Evolutionary conservation across 2,329 filamentous ascomycete genomes (phyloP).

Genomic region (Fusarium sp.): DNA sequence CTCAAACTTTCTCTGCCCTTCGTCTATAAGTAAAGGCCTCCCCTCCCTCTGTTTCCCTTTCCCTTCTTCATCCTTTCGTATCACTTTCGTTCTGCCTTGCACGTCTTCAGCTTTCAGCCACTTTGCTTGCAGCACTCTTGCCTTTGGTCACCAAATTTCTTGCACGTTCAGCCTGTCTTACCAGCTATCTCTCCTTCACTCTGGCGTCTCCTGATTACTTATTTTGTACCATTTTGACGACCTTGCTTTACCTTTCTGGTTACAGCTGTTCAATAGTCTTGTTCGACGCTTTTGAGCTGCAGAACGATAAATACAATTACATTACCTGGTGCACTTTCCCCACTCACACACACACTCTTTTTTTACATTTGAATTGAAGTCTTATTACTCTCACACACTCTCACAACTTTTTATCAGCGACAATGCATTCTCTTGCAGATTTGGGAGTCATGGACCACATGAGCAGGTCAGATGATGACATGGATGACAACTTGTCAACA

Average conservation of each 20-base stretch:
- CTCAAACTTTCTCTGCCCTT: neutral
- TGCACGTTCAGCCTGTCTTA: neutral
- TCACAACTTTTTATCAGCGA: rapidly evolving
- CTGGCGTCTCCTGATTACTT: neutral
- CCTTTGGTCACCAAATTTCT: neutral
- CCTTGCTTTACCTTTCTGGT: neutral
- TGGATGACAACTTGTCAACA: slow-evolving; percentile 3
- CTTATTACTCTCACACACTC: neutral
- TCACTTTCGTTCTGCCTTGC: neutral
- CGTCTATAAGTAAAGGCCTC: neutral
- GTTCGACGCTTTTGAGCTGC: neutral
- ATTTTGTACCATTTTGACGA: neutral
- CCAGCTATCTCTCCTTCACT: neutral
- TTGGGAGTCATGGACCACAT: slow-evolving; percentile 1
- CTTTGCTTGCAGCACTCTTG: neutral
- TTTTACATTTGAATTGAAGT: too few relatives aligned
- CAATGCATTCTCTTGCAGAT: neutral
- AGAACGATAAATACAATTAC: neutral
- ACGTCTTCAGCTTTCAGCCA: neutral
- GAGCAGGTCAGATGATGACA: neutral
- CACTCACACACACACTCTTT: neutral
- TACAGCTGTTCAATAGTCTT: neutral
- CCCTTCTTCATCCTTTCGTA: neutral
- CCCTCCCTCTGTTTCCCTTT: neutral
- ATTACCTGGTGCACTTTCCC: neutral